These are phyloP conservation scores for Metschnikowia baotianmanensis DNA, from an alignment of 805 yeast species.

Conservation along the genomic window DNA sequence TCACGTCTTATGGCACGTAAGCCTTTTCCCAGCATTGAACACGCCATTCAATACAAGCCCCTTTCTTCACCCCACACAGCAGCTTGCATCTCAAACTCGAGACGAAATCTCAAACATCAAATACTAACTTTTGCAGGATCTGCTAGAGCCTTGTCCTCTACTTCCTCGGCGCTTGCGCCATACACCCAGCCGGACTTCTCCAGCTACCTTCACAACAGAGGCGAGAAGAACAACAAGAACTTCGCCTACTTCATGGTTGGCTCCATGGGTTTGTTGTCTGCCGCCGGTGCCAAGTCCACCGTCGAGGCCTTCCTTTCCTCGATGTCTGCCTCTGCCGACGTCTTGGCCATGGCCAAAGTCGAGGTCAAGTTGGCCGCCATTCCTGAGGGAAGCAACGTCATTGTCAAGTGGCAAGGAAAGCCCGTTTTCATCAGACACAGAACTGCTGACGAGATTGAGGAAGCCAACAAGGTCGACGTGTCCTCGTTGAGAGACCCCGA, in stretches of 20 bases:
- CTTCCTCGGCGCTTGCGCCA: conserved; percentile 60
- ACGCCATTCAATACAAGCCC: no score
- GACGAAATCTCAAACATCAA: neutral
- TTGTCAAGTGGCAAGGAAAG: conserved; percentile 99
- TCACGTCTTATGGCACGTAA: no score
- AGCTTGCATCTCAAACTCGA: no score
- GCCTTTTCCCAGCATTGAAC: no score
- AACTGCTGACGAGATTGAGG: conserved; percentile 87
- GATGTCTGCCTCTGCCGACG: conserved; percentile 98
- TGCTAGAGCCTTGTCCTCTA: conserved; percentile 50
- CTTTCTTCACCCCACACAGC: no score
- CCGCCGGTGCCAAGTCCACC: conserved; percentile 95
- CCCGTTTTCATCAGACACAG: conserved; percentile 99
- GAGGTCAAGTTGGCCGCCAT: conserved; percentile 92
- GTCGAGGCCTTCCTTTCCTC: conserved; percentile 89
- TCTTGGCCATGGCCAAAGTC: conserved; percentile 98
- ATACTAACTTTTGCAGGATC: conserved; percentile 28
- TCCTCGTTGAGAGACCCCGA: conserved; percentile 89
- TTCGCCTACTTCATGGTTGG: conserved; percentile 98
- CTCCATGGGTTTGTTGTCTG: conserved; percentile 82
- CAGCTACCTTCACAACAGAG: conserved; percentile 70
- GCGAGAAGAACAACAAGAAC: conserved; percentile 70
- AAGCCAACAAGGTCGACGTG: conserved; percentile 85
- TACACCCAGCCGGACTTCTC: conserved; percentile 92
- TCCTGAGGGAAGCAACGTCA: conserved; percentile 97